phyloP scores from a whole-genome alignment of 106 monocot genomes.

The Platanthera zijinensis region DNA sequence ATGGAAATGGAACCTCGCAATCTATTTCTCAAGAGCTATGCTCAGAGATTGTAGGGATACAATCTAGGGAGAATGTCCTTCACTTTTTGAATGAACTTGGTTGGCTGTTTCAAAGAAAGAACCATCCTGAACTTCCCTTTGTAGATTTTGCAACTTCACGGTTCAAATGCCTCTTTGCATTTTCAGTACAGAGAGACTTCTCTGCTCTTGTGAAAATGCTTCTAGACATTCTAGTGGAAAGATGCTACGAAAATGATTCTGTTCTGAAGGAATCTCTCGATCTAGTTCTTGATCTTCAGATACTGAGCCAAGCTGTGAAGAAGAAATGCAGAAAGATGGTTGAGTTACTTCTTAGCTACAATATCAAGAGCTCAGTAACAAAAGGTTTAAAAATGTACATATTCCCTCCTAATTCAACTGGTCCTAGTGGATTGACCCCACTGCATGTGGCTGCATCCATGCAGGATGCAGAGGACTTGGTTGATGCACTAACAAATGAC shows the following conservation, averaged over 20 bases:
- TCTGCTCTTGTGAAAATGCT: conserved; percentile 47
- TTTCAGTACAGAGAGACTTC: conserved; percentile 84
- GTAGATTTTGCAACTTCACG: conserved; percentile 52
- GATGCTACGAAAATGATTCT: conserved; percentile 25
- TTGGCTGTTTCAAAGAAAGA: conserved; percentile 85
- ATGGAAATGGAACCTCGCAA: conserved; percentile 27
- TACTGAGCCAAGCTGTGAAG: conserved; percentile 80
- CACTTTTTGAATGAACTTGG: conserved; percentile 96
- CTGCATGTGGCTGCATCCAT: conserved; percentile 87
- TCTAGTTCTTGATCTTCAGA: conserved; percentile 62
- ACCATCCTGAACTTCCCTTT: neutral
- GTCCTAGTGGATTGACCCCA: conserved; percentile 83
- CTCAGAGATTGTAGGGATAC: conserved; percentile 24
- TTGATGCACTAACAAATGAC: conserved; percentile 89
- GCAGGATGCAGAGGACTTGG: conserved; percentile 59
- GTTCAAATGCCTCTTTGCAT: conserved; percentile 77
- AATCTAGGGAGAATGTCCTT: conserved; percentile 53
- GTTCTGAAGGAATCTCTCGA: conserved; percentile 54
- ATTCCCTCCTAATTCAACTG: conserved; percentile 61
- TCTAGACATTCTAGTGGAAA: conserved; percentile 65
- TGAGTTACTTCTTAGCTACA: conserved; percentile 66
- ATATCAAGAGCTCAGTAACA: conserved; percentile 15
- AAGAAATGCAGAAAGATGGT: conserved; percentile 88
- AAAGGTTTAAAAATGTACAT: conserved; percentile 32
- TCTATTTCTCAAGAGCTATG: conserved; percentile 17